Evolutionary conservation across 345 rosid genomes (phyloP).

Genomic region (Lumnitzera racemosa): DNA sequence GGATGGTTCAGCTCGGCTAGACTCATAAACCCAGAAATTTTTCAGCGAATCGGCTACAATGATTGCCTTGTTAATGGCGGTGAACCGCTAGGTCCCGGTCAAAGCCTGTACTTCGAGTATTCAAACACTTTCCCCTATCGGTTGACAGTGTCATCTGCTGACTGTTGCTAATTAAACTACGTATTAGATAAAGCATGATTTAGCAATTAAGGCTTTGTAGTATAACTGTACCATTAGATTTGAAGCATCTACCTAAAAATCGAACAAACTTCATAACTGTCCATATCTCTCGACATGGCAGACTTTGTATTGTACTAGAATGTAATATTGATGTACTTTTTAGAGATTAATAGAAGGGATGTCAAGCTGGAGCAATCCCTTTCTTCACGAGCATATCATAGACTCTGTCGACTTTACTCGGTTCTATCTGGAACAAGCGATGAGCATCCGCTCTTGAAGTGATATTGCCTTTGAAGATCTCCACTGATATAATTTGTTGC

Average conservation of each 20-base stretch:
- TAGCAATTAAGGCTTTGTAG: too few species aligned
- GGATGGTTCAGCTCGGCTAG: slow-evolving; percentile 57
- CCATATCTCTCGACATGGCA: too few species aligned
- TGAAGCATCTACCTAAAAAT: too few species aligned
- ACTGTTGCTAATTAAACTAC: slow-evolving; percentile 15
- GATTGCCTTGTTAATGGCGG: slow-evolving; percentile 70
- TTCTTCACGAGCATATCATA: slow-evolving; percentile 92
- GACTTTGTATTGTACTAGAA: too few species aligned
- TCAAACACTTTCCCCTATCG: slow-evolving; percentile 57
- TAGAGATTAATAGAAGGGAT: too few species aligned
- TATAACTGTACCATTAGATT: too few species aligned
- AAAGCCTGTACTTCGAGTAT: slow-evolving; percentile 55
- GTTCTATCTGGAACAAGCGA: slow-evolving; percentile 68
- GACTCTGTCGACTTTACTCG: slow-evolving; percentile 76
- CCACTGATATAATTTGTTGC: slow-evolving; percentile 76
- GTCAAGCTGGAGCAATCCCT: slow-evolving; percentile 59
- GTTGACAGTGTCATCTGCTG: slow-evolving; percentile 46
- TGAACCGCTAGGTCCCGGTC: slow-evolving; percentile 50
- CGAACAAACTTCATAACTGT: too few species aligned
- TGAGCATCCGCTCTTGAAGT: slow-evolving; percentile 73
- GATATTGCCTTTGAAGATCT: slow-evolving; percentile 68
- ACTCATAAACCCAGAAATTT: slow-evolving; percentile 49
- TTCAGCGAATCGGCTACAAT: slow-evolving; percentile 42
- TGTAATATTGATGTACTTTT: too few species aligned
- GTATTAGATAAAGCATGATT: too few species aligned